Evolutionary conservation across 768 basidiomycete species (phyloP).

Genomic region (Lentinula edodes): DNA sequence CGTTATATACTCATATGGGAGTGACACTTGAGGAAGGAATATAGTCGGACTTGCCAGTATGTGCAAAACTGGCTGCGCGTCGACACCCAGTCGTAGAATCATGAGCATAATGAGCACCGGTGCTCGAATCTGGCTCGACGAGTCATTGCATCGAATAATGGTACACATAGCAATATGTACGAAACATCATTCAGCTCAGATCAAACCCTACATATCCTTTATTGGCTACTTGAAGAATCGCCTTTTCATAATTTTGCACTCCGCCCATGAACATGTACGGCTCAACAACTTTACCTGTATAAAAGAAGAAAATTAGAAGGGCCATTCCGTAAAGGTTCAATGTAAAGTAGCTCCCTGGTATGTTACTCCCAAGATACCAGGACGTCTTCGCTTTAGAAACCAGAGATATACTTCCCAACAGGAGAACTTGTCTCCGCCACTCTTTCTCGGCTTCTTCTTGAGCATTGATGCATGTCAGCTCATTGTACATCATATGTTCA

Average conservation of each 20-base stretch:
- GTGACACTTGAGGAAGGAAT: no score
- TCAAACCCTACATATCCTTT: slow-evolving; percentile 13
- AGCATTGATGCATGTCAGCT: background rate
- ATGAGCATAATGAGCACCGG: no score
- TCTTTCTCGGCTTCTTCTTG: background rate
- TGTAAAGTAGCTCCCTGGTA: slow-evolving; percentile 1
- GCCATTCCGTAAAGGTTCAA: no score
- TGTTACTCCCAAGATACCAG: slow-evolving; percentile 13
- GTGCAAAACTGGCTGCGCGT: no score
- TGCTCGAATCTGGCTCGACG: no score
- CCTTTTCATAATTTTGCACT: slow-evolving; percentile 4
- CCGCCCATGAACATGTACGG: slow-evolving; percentile 11
- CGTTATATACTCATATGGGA: no score
- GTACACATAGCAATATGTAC: background rate
- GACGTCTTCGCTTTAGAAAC: background rate
- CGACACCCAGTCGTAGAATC: no score
- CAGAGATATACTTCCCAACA: background rate
- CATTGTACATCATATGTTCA: slow-evolving; percentile 9
- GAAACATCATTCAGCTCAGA: background rate
- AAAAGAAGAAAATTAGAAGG: background rate
- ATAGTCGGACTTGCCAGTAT: no score
- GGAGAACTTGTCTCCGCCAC: background rate
- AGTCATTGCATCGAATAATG: background rate
- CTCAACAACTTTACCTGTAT: slow-evolving; percentile 6
- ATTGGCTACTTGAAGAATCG: slow-evolving; percentile 2